Evolutionary conservation across 306 rosid genomes (phyloP).

Genomic region (Sicyos baderoa): DNA sequence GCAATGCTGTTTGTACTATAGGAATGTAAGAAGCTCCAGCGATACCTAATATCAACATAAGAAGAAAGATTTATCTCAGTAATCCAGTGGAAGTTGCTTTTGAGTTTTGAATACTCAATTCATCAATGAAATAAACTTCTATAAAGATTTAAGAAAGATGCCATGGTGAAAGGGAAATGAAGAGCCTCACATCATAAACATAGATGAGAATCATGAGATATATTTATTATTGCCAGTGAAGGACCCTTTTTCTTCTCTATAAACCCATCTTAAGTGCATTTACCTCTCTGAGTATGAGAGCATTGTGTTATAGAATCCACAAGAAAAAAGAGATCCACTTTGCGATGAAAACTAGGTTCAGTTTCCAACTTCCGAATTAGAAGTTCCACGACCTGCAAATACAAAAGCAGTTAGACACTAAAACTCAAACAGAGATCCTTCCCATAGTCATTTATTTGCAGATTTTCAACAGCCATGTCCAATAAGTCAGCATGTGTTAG

Average conservation of each 20-base stretch:
- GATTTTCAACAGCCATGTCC: background rate
- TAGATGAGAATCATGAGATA: background rate
- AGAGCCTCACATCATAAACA: background rate
- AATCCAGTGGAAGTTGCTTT: background rate
- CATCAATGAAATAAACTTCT: background rate
- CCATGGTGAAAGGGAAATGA: constrained; percentile 11
- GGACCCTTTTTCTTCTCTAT: background rate
- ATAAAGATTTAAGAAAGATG: constrained; percentile 13
- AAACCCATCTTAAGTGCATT: background rate
- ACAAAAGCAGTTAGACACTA: constrained; percentile 18
- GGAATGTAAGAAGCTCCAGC: constrained; percentile 97
- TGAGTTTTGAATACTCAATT: background rate
- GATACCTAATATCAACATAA: constrained; percentile 50
- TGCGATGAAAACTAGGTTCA: constrained; percentile 85
- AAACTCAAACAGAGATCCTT: constrained; percentile 9
- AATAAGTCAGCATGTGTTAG: too few relatives aligned
- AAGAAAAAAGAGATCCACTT: constrained; percentile 90
- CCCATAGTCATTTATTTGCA: background rate
- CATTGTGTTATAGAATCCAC: constrained; percentile 98
- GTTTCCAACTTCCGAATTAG: constrained; percentile 86
- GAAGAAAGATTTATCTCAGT: background rate
- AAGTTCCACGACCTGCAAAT: constrained; percentile 88
- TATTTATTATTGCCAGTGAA: background rate
- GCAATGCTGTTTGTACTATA: constrained; percentile 87
- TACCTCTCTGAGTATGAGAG: constrained; percentile 79